A percentile compares a stretch with the other conserved stretches of the same genome.
Conservation (phyloP, 2,329 filamentous ascomycete genomes). For the Alternaria gaisen region DNA sequence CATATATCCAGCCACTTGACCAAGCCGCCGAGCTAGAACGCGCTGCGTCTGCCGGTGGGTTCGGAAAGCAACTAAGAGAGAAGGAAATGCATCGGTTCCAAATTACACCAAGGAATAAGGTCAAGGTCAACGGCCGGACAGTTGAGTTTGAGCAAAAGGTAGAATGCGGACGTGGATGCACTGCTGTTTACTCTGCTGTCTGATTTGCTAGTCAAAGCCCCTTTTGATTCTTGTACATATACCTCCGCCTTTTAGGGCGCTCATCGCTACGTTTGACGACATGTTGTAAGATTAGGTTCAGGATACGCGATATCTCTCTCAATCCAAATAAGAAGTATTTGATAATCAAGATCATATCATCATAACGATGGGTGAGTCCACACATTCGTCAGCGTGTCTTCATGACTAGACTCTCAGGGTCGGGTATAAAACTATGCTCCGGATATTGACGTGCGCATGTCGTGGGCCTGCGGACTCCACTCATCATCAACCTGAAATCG, state of each 20-base stretch:
- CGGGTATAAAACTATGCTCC: neutral
- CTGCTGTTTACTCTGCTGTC: conserved; percentile 52
- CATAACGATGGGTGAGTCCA: neutral
- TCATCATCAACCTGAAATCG: neutral
- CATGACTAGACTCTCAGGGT: neutral
- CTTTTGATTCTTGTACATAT: conserved; percentile 9
- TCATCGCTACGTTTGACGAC: conserved; percentile 1
- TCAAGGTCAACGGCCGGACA: conserved; percentile 73
- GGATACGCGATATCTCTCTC: neutral
- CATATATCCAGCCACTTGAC: conserved; percentile 82
- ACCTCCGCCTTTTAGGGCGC: conserved; percentile 10
- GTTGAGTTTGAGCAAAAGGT: conserved; percentile 85
- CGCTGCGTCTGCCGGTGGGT: conserved; percentile 25
- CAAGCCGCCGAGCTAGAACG: conserved; percentile 62
- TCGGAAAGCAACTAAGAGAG: conserved; percentile 60
- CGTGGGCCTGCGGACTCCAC: neutral
- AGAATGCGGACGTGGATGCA: conserved; percentile 87
- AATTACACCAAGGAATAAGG: conserved; percentile 78
- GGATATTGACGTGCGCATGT: neutral
- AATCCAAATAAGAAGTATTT: conserved; percentile 3
- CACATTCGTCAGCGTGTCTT: neutral
- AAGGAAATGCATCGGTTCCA: conserved; percentile 79
- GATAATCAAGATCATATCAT: neutral
- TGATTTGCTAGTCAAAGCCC: neutral
- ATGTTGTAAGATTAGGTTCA: conserved; percentile 12